Evolutionary conservation across 169 alveolate genomes (phyloP).

Genomic region (Besnoitia besnoiti): DNA sequence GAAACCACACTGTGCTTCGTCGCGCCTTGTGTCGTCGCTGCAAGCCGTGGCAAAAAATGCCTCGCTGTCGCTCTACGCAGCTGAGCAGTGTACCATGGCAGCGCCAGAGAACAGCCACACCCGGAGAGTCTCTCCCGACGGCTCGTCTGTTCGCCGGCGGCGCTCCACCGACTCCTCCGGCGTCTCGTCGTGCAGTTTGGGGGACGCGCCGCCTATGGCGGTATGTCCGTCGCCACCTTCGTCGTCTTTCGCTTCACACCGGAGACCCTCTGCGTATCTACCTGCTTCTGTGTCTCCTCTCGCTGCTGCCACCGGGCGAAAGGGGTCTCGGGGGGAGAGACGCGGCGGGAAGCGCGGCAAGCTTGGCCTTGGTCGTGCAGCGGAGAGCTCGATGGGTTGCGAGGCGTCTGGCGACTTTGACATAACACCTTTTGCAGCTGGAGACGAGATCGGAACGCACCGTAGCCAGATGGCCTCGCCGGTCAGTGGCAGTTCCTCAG

Average conservation of each 20-base stretch:
- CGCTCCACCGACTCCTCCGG: not conserved
- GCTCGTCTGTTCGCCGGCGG: not conserved
- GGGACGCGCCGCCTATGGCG: not conserved
- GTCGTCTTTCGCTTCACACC: not conserved
- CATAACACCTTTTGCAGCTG: not conserved
- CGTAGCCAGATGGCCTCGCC: not conserved
- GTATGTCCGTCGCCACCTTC: not conserved
- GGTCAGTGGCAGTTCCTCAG: not conserved
- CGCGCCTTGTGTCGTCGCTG: not conserved
- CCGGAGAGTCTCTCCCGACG: not conserved
- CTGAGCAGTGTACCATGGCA: not conserved
- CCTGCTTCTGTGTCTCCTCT: not conserved
- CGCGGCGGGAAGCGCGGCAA: constrained; percentile 16
- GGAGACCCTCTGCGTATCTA: not conserved
- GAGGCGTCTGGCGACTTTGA: not conserved
- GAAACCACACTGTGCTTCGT: not conserved
- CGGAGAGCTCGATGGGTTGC: not conserved
- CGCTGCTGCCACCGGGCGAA: not conserved
- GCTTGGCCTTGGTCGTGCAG: not conserved
- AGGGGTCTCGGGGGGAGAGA: not conserved
- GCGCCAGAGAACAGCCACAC: not conserved
- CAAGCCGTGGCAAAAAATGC: not conserved
- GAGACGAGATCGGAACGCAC: not conserved
- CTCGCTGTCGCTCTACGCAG: not conserved
- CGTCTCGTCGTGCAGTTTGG: not conserved